Evolutionary conservation across 352 stramenopile species (phyloP).

Genomic region (Pythium sp.): DNA sequence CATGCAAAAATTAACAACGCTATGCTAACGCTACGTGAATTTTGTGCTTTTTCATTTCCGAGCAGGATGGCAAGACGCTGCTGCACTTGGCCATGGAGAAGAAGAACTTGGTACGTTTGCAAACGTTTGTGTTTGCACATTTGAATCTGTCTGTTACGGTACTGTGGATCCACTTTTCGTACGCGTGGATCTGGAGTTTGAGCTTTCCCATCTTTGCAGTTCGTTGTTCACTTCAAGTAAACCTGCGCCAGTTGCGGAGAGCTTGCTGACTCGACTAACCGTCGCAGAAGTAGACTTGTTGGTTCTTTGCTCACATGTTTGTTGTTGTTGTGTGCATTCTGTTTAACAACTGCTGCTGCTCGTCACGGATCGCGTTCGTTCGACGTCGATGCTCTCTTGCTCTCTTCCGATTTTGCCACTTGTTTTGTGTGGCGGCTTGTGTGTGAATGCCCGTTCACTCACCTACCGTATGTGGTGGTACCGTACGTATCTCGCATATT

Average conservation of each 20-base stretch:
- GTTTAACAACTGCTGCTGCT: conserved; percentile 5
- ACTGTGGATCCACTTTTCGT: neutral
- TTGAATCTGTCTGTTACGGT: conserved; percentile 1
- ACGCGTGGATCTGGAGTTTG: neutral
- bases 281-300: neutral
- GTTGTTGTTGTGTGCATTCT: neutral
- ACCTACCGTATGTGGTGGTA: neutral
- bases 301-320: conserved; percentile 2
- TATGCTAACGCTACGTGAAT: neutral
- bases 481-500: neutral
- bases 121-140: neutral
- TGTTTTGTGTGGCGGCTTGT: neutral
- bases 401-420: neutral
- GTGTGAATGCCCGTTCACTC: neutral
- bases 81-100: conserved; percentile 29
- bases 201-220: too few relatives aligned
- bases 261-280: neutral
- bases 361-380: conserved; percentile 4
- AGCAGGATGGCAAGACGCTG: conserved; percentile 33
- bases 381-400: neutral
- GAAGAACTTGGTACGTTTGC: conserved; percentile 24
- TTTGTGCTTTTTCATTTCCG: neutral
- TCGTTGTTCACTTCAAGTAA: neutral
- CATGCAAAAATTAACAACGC: neutral
- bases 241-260: neutral